A percentile compares a stretch with the other conserved stretches of the same genome.
phyloP scores from a whole-genome alignment of 495 filamentous ascomycete genomes.

The Penicillium tannophilum region DNA sequence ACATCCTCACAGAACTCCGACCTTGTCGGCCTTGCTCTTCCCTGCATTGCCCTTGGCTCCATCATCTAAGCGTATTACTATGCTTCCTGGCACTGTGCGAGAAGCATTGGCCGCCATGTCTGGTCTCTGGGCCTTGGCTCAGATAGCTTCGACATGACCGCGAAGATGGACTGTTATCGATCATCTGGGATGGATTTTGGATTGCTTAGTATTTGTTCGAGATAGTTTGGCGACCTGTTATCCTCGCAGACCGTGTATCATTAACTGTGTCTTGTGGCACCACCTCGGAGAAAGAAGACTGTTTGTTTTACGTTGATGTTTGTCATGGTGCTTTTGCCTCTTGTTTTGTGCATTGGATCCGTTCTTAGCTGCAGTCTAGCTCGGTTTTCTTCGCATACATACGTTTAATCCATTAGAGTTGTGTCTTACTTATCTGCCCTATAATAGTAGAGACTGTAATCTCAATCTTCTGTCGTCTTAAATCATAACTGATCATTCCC shows the following conservation, averaged over 20 bases:
- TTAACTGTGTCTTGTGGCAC: slow-evolving; percentile 42
- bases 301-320: slow-evolving; percentile 28
- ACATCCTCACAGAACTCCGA: slow-evolving; percentile 25
- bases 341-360: slow-evolving; percentile 28
- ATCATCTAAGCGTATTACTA: slow-evolving; percentile 43
- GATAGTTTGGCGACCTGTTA: slow-evolving; percentile 32
- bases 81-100: slow-evolving; percentile 20
- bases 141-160: slow-evolving; percentile 7
- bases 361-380: slow-evolving; percentile 25
- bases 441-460: background rate
- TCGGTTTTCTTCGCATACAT: slow-evolving; percentile 25
- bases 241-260: slow-evolving; percentile 34
- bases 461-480: no score
- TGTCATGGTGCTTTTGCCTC: slow-evolving; percentile 26
- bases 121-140: slow-evolving; percentile 9
- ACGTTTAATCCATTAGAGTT: slow-evolving; percentile 37
- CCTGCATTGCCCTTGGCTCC: slow-evolving; percentile 53
- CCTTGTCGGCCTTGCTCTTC: slow-evolving; percentile 49
- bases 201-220: slow-evolving; percentile 20
- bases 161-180: slow-evolving; percentile 23
- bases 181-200: slow-evolving; percentile 27
- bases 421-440: background rate
- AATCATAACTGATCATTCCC: no score
- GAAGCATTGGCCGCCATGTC: slow-evolving; percentile 20
- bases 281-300: slow-evolving; percentile 40